Evolutionary conservation across 345 rosid species (phyloP), one percentile per base, ranked within the genome.

Genomic region (Microthlaspi erraticum): DNA sequence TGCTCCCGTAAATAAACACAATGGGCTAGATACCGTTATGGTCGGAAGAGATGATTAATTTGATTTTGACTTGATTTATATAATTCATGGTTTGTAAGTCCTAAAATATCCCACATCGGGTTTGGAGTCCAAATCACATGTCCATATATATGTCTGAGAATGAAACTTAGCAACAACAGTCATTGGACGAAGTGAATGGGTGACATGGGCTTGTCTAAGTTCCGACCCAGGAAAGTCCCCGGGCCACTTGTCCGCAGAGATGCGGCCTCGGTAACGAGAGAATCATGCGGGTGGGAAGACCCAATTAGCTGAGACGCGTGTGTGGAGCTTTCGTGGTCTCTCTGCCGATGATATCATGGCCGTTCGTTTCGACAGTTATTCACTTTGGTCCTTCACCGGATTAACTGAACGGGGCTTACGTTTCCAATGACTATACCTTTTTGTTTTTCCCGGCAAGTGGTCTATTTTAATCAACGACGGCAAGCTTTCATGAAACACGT

Each of bases 181-280:
- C 66, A 45, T 18, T 65, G 60, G 18, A 49, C 41, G 54, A 57
- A 32, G 72, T 65, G 72, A 65, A 1, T 49, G 45, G 66, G 66
- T 58, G 26, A 0, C 0, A 0, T 49, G 33, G 46, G 43, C 61
- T 59, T 49, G 72, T 59, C 72, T 7, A 32, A 42, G 72, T 1
- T 32, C 19, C 8, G 20, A n/a, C 61, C 32, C 60, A 65, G 77
- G 72, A 73, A 73, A 73, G 72, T 73, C 60, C 65, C 77, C 71
- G 73, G 78, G 73, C 49, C 63, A 66, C 33, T 16, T 1, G 0
- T 42, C 16, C 34, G 78, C 63, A 74, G 73, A 74, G 78, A 66
- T 74, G 68, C 73, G 50, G 57, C 68, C 68, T 60, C 64, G 63
- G 57, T 1, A 42, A 66, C 73, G 63, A 74, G 78, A 42, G 48